phyloP scores from a whole-genome alignment of 2,329 filamentous ascomycete species.

The Botrytis tulipae region DNA sequence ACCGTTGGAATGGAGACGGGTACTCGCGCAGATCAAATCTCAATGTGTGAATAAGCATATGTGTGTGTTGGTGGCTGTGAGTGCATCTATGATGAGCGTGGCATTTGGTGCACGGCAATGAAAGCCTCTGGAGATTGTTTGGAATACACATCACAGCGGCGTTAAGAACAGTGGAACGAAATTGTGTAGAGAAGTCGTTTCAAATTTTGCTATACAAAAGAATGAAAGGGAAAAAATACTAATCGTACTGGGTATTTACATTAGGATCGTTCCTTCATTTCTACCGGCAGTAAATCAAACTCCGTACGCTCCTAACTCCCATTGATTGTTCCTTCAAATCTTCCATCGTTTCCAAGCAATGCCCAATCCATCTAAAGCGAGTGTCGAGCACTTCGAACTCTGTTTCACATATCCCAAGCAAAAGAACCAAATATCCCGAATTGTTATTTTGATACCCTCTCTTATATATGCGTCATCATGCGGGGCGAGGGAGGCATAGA shows the following conservation, averaged over 20 bases:
- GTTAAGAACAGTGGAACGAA: not conserved
- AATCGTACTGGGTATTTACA: slow-evolving; percentile 34
- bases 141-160: not conserved
- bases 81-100: not conserved
- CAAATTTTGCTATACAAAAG: slow-evolving; percentile 12
- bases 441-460: slow-evolving; percentile 15
- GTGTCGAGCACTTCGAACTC: slow-evolving; percentile 40
- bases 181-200: slow-evolving; percentile 14
- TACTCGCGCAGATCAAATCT: not conserved
- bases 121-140: too few species aligned
- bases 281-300: slow-evolving; percentile 22
- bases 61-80: not conserved
- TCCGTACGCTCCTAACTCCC: slow-evolving; percentile 31
- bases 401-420: slow-evolving; percentile 25
- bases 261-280: slow-evolving; percentile 19
- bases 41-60: not conserved
- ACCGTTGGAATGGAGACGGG: not conserved
- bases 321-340: slow-evolving; percentile 29
- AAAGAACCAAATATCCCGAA: slow-evolving; percentile 21
- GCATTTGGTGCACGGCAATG: not conserved
- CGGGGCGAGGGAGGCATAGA: slow-evolving; percentile 71
- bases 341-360: slow-evolving; percentile 25
- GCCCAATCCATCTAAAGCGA: slow-evolving; percentile 32
- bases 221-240: slow-evolving; percentile 16
- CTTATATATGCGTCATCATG: slow-evolving; percentile 42